Evolutionary conservation across 2,329 filamentous ascomycete species (phyloP).

Genomic region (Botryosphaeria agaves): DNA sequence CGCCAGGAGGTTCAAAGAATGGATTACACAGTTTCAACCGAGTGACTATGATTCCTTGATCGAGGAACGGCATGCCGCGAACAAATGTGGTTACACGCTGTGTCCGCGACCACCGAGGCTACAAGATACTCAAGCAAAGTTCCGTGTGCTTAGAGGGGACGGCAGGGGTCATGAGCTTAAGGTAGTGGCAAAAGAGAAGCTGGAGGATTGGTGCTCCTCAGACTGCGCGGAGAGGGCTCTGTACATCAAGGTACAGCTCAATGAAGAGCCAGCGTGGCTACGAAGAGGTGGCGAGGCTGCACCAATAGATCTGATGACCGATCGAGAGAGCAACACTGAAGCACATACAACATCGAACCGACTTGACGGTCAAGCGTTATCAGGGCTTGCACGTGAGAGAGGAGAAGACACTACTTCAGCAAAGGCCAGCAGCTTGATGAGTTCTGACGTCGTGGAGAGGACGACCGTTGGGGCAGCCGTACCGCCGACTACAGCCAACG

Average conservation of each 20-base stretch:
- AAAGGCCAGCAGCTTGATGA: constrained; percentile 14
- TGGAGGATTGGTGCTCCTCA: constrained; percentile 77
- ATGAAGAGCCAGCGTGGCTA: constrained; percentile 73
- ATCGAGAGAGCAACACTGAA: neutral
- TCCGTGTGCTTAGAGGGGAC: constrained; percentile 44
- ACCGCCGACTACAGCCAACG: constrained; percentile 1
- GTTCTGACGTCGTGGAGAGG: constrained; percentile 15
- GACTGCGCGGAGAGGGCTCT: constrained; percentile 63
- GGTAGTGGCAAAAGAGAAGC: constrained; percentile 52
- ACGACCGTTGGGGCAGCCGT: constrained; percentile 1
- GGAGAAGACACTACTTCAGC: constrained; percentile 18
- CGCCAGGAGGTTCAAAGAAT: constrained; percentile 43
- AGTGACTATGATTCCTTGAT: constrained; percentile 80
- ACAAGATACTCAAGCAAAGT: constrained; percentile 41
- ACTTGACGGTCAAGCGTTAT: constrained; percentile 12
- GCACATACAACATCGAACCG: constrained; percentile 1
- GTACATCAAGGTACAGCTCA: constrained; percentile 78
- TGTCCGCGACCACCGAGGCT: constrained; percentile 47
- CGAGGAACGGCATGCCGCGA: constrained; percentile 72
- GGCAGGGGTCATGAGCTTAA: constrained; percentile 37
- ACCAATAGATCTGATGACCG: constrained; percentile 15
- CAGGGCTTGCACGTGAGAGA: constrained; percentile 24
- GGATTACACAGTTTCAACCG: constrained; percentile 62
- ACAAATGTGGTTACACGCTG: constrained; percentile 67
- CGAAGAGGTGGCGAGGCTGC: constrained; percentile 34